phyloP scores from a whole-genome alignment of 116 monocot species.

The Cymodocea nodosa region DNA sequence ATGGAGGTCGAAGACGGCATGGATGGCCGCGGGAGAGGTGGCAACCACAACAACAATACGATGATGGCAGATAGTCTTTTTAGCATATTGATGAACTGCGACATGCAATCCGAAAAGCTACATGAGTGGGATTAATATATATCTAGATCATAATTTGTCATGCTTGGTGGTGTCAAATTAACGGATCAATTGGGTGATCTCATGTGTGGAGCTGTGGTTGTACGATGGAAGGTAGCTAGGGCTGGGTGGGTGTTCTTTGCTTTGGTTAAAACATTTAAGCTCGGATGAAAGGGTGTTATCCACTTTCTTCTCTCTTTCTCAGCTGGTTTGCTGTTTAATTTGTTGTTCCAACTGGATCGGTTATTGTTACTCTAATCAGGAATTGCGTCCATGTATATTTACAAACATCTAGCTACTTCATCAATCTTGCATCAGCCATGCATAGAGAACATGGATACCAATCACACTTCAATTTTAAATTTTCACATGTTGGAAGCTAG shows the following conservation, averaged over 20 bases:
- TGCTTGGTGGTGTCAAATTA: not conserved
- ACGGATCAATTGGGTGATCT: not conserved
- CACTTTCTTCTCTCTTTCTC: not conserved
- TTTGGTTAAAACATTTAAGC: not conserved
- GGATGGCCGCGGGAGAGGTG: not conserved
- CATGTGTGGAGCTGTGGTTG: not conserved
- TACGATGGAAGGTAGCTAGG: not conserved
- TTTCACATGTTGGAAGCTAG: too few relatives aligned
- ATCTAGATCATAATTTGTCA: not conserved
- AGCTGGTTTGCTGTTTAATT: not conserved
- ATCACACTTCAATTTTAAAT: too few relatives aligned
- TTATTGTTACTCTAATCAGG: not conserved
- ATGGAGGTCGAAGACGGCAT: too few relatives aligned
- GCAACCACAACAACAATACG: not conserved
- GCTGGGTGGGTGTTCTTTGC: not conserved
- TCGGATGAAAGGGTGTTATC: not conserved
- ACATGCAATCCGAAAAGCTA: slow-evolving; percentile 14
- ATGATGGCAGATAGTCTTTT: slow-evolving; percentile 11
- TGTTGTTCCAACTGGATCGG: not conserved
- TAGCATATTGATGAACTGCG: slow-evolving; percentile 35
- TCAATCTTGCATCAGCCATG: too few relatives aligned
- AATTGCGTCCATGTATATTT: too few relatives aligned
- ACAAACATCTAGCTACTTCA: too few relatives aligned
- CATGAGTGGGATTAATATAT: slow-evolving; percentile 7
- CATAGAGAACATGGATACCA: too few relatives aligned